phyloP scores from a whole-genome alignment of 2,329 filamentous ascomycete genomes.

The Alternaria postmessia region DNA sequence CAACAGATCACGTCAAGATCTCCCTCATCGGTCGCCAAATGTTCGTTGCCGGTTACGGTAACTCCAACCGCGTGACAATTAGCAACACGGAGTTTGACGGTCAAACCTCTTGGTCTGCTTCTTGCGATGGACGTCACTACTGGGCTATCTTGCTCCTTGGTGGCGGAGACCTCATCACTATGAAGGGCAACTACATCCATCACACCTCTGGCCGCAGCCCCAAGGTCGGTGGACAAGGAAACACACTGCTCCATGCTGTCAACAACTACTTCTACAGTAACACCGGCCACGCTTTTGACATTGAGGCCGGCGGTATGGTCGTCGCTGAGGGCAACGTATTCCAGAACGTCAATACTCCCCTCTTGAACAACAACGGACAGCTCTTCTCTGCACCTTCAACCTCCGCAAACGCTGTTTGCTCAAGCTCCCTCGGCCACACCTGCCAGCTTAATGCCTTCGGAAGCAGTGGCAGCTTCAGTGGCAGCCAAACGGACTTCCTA shows the following conservation, averaged over 20 bases:
- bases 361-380: constrained; percentile 6
- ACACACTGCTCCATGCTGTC: constrained; percentile 23
- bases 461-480: constrained; percentile 10
- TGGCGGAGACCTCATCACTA: constrained; percentile 22
- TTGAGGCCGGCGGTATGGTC: constrained; percentile 6
- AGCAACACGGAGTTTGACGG: constrained; percentile 32
- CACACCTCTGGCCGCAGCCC: constrained; percentile 27
- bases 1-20: constrained; percentile 28
- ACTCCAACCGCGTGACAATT: constrained; percentile 24
- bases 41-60: constrained; percentile 21
- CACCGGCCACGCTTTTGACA: constrained; percentile 26
- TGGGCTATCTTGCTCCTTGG: constrained; percentile 27
- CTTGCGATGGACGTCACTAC: constrained; percentile 30
- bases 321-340: constrained; percentile 28
- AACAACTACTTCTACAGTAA: constrained; percentile 29
- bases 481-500: constrained; percentile 14
- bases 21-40: constrained; percentile 26
- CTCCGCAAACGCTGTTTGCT: constrained; percentile 6
- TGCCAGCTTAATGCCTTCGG: constrained; percentile 17
- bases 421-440: constrained; percentile 7
- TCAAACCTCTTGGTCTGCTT: constrained; percentile 21
- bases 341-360: constrained; percentile 15
- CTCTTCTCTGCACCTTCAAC: constrained; percentile 9
- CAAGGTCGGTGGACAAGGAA: constrained; percentile 18
- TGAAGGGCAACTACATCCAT: constrained; percentile 30